These are phyloP conservation scores for Ogataea ganodermae DNA, from an alignment of 805 yeast genomes.

Conservation along the genomic window DNA sequence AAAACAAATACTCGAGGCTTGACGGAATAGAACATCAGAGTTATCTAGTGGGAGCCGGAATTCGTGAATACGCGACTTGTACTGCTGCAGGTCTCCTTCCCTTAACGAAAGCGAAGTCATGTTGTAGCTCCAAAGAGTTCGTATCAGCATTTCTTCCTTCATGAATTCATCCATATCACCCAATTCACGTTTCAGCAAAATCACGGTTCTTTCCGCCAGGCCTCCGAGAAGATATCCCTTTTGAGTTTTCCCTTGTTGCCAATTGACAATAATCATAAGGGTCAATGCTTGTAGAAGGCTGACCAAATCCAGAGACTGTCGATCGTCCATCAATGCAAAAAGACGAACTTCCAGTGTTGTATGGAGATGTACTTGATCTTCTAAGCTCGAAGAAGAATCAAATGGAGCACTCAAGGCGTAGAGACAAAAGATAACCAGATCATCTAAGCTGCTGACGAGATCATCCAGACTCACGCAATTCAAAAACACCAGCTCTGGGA, in stretches of 20 bases:
- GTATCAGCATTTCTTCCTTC: conserved; percentile 14
- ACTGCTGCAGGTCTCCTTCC: conserved; percentile 13
- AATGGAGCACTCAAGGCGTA: conserved; percentile 17
- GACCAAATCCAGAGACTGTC: conserved; percentile 11
- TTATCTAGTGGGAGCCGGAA: conserved; percentile 17
- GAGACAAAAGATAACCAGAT: conserved; percentile 16
- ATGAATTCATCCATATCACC: conserved; percentile 2
- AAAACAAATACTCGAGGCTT: conserved; percentile 1
- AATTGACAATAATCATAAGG: conserved; percentile 14
- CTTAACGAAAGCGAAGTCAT: conserved; percentile 18
- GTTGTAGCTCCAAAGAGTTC: conserved; percentile 22
- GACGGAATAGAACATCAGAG: conserved; percentile 17
- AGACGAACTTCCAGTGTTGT: conserved; percentile 11
- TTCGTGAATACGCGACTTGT: conserved; percentile 8
- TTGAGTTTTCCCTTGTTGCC: conserved; percentile 21
- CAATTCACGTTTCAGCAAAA: conserved; percentile 11
- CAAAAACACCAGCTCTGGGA: conserved; percentile 20
- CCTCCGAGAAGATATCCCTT: conserved; percentile 23
- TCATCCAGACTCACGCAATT: conserved; percentile 10
- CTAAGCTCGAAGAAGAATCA: background rate
- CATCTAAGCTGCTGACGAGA: conserved; percentile 11
- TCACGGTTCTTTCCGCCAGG: conserved; percentile 16
- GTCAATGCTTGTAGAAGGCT: conserved; percentile 17
- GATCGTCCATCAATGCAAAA: conserved; percentile 10
- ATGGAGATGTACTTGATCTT: background rate